Base-by-base conservation (phyloP, 2,329 filamentous ascomycete genomes). In the Scytalidium lignicola region DNA sequence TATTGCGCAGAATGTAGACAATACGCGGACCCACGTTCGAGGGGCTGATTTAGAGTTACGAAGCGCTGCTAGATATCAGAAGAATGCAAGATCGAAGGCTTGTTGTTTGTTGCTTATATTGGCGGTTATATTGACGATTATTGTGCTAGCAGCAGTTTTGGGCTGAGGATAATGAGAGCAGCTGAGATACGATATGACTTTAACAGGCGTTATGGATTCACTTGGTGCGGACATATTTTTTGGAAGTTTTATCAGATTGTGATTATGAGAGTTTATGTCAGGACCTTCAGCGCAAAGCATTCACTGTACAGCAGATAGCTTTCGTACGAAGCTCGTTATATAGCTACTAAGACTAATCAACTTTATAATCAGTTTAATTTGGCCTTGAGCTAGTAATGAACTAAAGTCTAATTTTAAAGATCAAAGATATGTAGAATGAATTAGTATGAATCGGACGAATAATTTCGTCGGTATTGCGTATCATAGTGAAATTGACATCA, bases 81-180 rank as follows among this genome's bases (percentile, higher is more conserved):
- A 91, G 78, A 91, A 90, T 54, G 93, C 93, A 22, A 81, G 95
- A 56, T 93, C 90, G 70, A 96, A 95, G 76, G 88, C 89, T 39
- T 99, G 92, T 67, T 96, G 91, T 66, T 72, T 99, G 65, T 70
- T 99, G 62, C 70, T 99, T 45, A 92, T 99, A 52, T 67, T 99
- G 62, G 85, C 87, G 1, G 81, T 99, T 43, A 93, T 99, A 51
- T 68, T 97, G 61, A 86, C 90, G 3, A 90, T 99, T 58, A 85
- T 99, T 41, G 76, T 99, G 51, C 71, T 99, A 58, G 95, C 93
- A 13, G 87, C 92, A 46, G 83, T 90, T 46, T 66, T 96, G 60
- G 86, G 88, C 50, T 95, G 51, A 52, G 46, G 15, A 15, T 37
- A 13, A 15, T 13, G 32, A 37, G n/a, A 37, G 26, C 26, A 37